These are phyloP conservation scores for Fraxinus angustifolia DNA, from an alignment of 305 asterid genomes.

Conservation along the genomic window DNA sequence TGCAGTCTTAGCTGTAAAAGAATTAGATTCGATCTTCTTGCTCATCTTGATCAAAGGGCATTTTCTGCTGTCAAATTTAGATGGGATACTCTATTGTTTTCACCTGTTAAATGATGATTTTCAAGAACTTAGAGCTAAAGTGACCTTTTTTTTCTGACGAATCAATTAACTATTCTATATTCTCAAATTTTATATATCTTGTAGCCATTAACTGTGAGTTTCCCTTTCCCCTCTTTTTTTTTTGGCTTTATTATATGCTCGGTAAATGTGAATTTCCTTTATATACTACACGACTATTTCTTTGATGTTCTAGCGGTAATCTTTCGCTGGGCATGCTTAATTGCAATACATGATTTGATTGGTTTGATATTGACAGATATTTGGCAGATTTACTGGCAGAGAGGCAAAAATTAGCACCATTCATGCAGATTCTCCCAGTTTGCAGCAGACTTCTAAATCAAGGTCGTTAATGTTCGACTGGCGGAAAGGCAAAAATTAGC, in stretches of 20 bases:
- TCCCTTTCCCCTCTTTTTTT: background rate
- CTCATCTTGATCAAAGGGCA: background rate
- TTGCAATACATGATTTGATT: constrained; percentile 22
- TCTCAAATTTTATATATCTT: background rate
- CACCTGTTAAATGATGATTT: background rate
- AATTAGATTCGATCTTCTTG: background rate
- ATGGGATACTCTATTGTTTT: background rate
- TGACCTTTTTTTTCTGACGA: background rate
- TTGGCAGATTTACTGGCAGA: constrained; percentile 64
- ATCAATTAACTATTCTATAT: background rate
- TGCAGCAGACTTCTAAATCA: constrained; percentile 70
- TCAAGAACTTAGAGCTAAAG: background rate
- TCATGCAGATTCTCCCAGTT: constrained; percentile 54
- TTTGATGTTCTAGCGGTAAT: background rate
- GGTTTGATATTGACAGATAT: constrained; percentile 42
- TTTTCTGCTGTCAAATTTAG: background rate
- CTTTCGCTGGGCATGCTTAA: background rate
- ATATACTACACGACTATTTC: background rate
- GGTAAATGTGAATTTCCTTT: background rate
- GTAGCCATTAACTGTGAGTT: background rate
- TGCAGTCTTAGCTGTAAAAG: background rate
- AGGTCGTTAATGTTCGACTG: constrained; percentile 49
- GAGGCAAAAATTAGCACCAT: constrained; percentile 63
- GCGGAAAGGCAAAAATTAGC: constrained; percentile 64
- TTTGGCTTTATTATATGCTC: background rate